Conservation (phyloP, 164 flowering plant genomes). For the Annona cherimola region DNA sequence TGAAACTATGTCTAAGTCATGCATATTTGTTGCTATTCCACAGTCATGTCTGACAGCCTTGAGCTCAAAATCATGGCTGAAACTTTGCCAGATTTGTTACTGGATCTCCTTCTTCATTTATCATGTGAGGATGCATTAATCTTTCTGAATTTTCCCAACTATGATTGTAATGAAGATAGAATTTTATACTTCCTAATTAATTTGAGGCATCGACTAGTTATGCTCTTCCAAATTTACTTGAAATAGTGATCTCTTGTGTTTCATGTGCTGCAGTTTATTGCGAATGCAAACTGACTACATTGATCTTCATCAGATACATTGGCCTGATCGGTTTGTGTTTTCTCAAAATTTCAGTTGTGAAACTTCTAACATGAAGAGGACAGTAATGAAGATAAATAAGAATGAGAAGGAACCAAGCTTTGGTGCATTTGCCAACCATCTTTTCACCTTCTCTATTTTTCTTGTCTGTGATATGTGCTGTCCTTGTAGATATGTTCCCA, state of each 20-base stretch:
- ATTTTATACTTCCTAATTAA: too few species aligned
- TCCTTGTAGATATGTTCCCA: conserved; percentile 67
- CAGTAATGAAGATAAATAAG: conserved; percentile 1
- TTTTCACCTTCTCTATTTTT: neutral
- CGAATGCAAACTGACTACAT: conserved; percentile 63
- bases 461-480: conserved; percentile 8
- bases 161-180: too few species aligned
- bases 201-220: neutral
- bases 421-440: neutral
- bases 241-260: neutral
- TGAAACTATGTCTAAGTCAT: neutral
- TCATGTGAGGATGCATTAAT: neutral
- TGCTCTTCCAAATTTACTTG: too few species aligned
- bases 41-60: neutral
- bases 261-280: conserved; percentile 47
- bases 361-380: neutral
- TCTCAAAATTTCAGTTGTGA: conserved; percentile 6
- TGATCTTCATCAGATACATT: conserved; percentile 84
- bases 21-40: neutral
- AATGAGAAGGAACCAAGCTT: neutral
- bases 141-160: neutral
- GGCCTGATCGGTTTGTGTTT: conserved; percentile 91
- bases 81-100: neutral
- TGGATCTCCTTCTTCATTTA: neutral
- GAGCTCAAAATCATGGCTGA: neutral